Conservation (phyloP, 78 protist species). For the Dictyostelium intermedium region DNA sequence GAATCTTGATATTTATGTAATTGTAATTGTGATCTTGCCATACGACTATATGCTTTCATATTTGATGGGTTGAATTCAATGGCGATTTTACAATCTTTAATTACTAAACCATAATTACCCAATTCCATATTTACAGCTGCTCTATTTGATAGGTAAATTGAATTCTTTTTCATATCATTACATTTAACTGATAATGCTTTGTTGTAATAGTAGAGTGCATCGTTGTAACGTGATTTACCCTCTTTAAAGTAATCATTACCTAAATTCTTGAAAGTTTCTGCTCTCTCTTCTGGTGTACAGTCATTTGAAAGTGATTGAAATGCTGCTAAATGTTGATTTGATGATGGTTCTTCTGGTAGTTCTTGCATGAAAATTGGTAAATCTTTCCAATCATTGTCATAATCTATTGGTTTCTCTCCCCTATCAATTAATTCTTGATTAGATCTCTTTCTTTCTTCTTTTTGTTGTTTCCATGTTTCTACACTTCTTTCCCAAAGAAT, state of each 20-base stretch:
- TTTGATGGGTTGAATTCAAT: slow-evolving; percentile 50
- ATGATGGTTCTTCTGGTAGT: not conserved
- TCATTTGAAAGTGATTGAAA: slow-evolving; percentile 44
- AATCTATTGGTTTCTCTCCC: slow-evolving; percentile 1
- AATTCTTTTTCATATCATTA: slow-evolving; percentile 35
- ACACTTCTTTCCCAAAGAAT: slow-evolving; percentile 55
- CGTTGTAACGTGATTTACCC: slow-evolving; percentile 29
- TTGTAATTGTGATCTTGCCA: slow-evolving; percentile 2
- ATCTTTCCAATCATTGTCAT: slow-evolving; percentile 59
- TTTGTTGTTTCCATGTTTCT: slow-evolving; percentile 37
- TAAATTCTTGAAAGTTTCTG: slow-evolving; percentile 34
- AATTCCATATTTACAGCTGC: slow-evolving; percentile 70
- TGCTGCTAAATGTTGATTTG: slow-evolving; percentile 16
- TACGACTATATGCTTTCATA: slow-evolving; percentile 58
- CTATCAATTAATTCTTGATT: slow-evolving; percentile 1
- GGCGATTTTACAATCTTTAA: slow-evolving; percentile 60
- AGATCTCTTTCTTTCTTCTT: slow-evolving; percentile 14
- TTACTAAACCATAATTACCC: slow-evolving; percentile 45
- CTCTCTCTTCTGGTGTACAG: slow-evolving; percentile 40
- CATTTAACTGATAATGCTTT: slow-evolving; percentile 50
- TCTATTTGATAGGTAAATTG: slow-evolving; percentile 58
- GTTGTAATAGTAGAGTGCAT: slow-evolving; percentile 40
- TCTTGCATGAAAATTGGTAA: slow-evolving; percentile 58
- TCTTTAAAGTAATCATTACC: slow-evolving; percentile 50
- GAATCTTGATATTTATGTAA: slow-evolving; percentile 24